Evolutionary conservation across 2,329 filamentous ascomycete genomes (phyloP).

Genomic region (Penicillium sp.): DNA sequence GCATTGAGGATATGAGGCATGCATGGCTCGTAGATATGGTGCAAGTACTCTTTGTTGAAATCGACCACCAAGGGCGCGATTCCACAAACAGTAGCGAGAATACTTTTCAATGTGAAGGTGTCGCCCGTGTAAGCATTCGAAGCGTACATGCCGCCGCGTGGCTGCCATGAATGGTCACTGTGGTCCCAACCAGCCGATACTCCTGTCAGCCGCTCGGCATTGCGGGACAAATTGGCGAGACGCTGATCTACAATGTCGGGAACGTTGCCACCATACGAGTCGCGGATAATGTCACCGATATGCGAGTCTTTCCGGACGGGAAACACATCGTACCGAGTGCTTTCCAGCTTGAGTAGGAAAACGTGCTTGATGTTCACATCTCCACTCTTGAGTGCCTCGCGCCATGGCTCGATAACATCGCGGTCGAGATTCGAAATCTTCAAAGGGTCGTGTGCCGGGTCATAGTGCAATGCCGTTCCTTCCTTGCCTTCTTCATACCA

Average conservation of each 20-base stretch:
- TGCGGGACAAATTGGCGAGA: constrained; percentile 27
- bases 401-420: constrained; percentile 29
- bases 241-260: constrained; percentile 32
- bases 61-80: constrained; percentile 43
- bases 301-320: constrained; percentile 43
- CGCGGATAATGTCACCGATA: constrained; percentile 32
- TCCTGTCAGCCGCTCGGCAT: constrained; percentile 26
- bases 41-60: constrained; percentile 43
- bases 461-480: constrained; percentile 32
- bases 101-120: constrained; percentile 49
- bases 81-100: constrained; percentile 44
- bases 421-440: constrained; percentile 44
- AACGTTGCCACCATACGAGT: constrained; percentile 36
- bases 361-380: constrained; percentile 44
- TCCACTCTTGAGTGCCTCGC: constrained; percentile 19
- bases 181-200: constrained; percentile 18
- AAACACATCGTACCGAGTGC: constrained; percentile 48
- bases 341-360: constrained; percentile 46
- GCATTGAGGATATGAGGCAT: constrained; percentile 36
- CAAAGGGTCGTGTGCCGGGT: constrained; percentile 41
- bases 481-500: constrained; percentile 21
- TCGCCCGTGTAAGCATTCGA: constrained; percentile 42
- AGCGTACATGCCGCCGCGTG: constrained; percentile 43
- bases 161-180: constrained; percentile 13
- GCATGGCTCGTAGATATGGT: constrained; percentile 48